These are phyloP conservation scores for Murraya koenigii DNA, from an alignment of 345 rosid genomes.

Conservation along the genomic window DNA sequence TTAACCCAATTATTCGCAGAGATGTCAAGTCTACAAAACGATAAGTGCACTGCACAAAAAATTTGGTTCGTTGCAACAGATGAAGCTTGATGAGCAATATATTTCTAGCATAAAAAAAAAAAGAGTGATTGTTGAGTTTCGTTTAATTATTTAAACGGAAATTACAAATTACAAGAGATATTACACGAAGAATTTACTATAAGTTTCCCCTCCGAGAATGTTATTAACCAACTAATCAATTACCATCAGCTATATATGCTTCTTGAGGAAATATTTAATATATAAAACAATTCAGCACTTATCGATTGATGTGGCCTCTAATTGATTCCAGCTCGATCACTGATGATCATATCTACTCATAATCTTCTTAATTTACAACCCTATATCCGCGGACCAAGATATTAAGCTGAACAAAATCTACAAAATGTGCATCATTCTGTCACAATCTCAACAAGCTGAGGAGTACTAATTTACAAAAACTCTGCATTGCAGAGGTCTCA, in stretches of 20 bases:
- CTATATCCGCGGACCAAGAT: neutral
- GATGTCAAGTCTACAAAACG: constrained; percentile 28
- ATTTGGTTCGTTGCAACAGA: constrained; percentile 17
- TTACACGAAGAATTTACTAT: neutral
- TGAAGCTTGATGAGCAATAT: too few species aligned
- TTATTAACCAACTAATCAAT: too few species aligned
- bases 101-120: too few species aligned
- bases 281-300: neutral
- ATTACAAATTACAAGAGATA: neutral
- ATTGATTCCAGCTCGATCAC: neutral
- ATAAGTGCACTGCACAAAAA: constrained; percentile 19
- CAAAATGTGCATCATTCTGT: constrained; percentile 13
- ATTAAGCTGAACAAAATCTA: constrained; percentile 4
- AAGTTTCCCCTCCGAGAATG: neutral
- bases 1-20: constrained; percentile 24
- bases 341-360: neutral
- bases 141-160: neutral
- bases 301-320: neutral
- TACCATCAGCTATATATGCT: too few species aligned
- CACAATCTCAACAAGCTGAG: neutral
- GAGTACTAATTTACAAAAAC: constrained; percentile 18
- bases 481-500: constrained; percentile 12
- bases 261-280: neutral
- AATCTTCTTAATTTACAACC: constrained; percentile 6
- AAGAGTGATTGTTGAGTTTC: neutral